Conservation (phyloP, 140 eudicot species). For the Flaveria floridana region DNA sequence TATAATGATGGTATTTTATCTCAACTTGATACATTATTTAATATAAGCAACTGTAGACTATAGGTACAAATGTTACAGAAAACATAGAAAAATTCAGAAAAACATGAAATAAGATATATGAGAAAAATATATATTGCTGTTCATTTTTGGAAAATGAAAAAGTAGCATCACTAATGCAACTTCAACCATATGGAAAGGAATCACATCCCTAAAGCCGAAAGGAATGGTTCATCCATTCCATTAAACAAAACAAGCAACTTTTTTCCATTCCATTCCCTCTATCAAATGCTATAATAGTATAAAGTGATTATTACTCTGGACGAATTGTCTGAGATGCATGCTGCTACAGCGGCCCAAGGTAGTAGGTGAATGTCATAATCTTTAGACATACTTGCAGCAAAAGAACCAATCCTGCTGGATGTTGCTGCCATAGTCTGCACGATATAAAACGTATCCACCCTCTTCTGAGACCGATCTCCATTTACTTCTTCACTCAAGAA, state of each 20-base stretch:
- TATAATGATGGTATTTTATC: not conserved
- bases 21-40: not conserved
- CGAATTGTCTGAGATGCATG: slow-evolving; percentile 72
- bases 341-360: slow-evolving; percentile 99
- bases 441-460: slow-evolving; percentile 65
- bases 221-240: not conserved
- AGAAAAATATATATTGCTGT: not conserved
- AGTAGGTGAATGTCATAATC: slow-evolving; percentile 88
- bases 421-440: slow-evolving; percentile 92
- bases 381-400: slow-evolving; percentile 74
- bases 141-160: not conserved
- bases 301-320: slow-evolving; percentile 52
- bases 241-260: not conserved
- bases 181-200: slow-evolving; percentile 6
- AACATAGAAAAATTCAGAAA: not conserved
- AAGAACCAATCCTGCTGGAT: slow-evolving; percentile 84
- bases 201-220: not conserved
- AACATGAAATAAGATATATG: not conserved
- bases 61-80: not conserved
- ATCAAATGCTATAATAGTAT: not conserved
- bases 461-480: slow-evolving; percentile 49
- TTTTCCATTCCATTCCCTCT: slow-evolving; percentile 1
- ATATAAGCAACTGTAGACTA: not conserved
- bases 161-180: not conserved
- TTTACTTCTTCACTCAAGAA: slow-evolving; percentile 68